These are phyloP conservation scores for Scleroderma bovista DNA, from an alignment of 768 basidiomycete genomes.

Conservation along the genomic window DNA sequence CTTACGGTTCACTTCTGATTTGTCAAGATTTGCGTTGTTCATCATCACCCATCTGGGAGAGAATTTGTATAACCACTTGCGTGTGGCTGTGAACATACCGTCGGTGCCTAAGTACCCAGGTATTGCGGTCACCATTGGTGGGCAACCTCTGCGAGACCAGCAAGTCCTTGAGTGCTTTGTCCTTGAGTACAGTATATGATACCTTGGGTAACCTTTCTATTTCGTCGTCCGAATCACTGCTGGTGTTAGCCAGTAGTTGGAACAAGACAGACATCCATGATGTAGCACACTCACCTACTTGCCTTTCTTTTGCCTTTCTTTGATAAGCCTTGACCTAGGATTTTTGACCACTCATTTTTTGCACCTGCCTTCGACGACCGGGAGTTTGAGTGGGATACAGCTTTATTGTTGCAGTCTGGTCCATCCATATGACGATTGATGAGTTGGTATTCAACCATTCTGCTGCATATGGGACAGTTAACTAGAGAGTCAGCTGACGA, in stretches of 20 bases:
- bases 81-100: slow-evolving; percentile 33
- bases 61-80: neutral
- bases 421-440: slow-evolving; percentile 67
- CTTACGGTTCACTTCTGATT: slow-evolving; percentile 39
- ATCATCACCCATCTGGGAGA: slow-evolving; percentile 57
- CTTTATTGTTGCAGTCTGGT: slow-evolving; percentile 38
- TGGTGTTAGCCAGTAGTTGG: slow-evolving; percentile 13
- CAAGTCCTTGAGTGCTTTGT: slow-evolving; percentile 52
- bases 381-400: slow-evolving; percentile 12
- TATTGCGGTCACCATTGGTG: slow-evolving; percentile 44
- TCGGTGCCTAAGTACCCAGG: slow-evolving; percentile 53
- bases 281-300: slow-evolving; percentile 11
- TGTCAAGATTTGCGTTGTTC: slow-evolving; percentile 69
- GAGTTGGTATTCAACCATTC: slow-evolving; percentile 35
- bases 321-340: slow-evolving; percentile 25
- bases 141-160: slow-evolving; percentile 47
- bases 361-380: slow-evolving; percentile 18
- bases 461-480: slow-evolving; percentile 58
- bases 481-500: slow-evolving; percentile 35
- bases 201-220: slow-evolving; percentile 52
- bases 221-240: slow-evolving; percentile 28
- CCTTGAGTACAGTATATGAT: slow-evolving; percentile 60
- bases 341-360: slow-evolving; percentile 39
- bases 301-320: slow-evolving; percentile 42
- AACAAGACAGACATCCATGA: neutral